Evolutionary conservation across 352 stramenopile species (phyloP), one percentile per base, ranked within the genome.

Genomic region (Peronospora destructor): DNA sequence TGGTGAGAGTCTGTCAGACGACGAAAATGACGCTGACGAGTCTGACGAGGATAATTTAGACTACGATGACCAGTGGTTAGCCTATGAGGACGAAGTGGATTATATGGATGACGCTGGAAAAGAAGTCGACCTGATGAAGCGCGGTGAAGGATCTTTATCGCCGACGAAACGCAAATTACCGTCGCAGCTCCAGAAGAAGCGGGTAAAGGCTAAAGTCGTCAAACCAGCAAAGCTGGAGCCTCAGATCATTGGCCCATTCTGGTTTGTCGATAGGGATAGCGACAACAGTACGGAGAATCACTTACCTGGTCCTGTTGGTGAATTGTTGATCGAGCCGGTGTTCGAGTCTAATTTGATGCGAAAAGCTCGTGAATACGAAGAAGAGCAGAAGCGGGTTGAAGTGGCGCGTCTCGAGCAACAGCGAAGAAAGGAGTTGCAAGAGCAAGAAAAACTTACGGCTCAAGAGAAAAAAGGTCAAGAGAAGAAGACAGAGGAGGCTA

Each of bases 81-180:
- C 83, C 3, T 91, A 94, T 43, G 83, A 94, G 43, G 80, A 94
- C 35, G 83, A 94, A 61, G 75, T 94, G 13, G 83, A 94, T 33
- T 94, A 94, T 48, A 84, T 73, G 39, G 78, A 89, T 17, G 75
- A 62, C 35, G 61, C 47, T 0, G 57, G 62, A 9, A 52, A 56
- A 14, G 65, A 67, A 38, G 60, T 64, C 16, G 61, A 56, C 7
- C 33, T 29, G 10, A 61, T 55, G 30, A 58, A 64, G 8, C 21
- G 47, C 3, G 48, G 44, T 34, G 36, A 68, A 17, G 46, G 52
- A 41, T 25, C 45, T 13, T 60, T 52, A 39, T 76, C 67, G 8
- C 43, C 68, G 23, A 49, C 47, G 8, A 79, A 79, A 42, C 65
- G 74, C 40, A 85, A 88, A 47, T 38, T 83, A 7, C 74, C 72